Conservation (phyloP, 1,284 basidiomycete genomes). For the Lignosus rhinocerotis region DNA sequence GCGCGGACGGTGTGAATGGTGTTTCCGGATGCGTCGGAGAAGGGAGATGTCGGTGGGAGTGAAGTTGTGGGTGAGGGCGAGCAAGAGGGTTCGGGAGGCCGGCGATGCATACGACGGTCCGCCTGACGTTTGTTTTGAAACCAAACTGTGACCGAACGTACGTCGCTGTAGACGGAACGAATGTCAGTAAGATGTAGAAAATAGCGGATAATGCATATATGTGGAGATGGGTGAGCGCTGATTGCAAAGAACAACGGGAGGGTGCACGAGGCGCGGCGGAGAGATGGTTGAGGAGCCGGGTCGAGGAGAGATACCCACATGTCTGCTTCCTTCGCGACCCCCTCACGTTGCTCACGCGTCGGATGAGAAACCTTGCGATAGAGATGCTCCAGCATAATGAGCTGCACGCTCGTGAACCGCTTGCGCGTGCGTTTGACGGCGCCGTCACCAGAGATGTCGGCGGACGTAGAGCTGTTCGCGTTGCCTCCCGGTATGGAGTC, state of each 20-base stretch:
- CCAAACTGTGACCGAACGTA: slow-evolving; percentile 79
- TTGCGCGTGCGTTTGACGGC: slow-evolving; percentile 57
- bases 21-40: slow-evolving; percentile 31
- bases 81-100: slow-evolving; percentile 39
- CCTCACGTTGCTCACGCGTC: slow-evolving; percentile 68
- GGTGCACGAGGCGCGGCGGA: not conserved
- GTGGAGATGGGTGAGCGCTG: not conserved
- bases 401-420: slow-evolving; percentile 66
- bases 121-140: slow-evolving; percentile 82
- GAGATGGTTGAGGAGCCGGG: slow-evolving; percentile 9
- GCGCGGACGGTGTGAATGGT: slow-evolving; percentile 31
- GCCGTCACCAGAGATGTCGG: slow-evolving; percentile 12
- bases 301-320: slow-evolving; percentile 62
- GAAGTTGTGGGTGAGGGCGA: slow-evolving; percentile 39
- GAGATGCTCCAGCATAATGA: slow-evolving; percentile 70
- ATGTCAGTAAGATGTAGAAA: not conserved
- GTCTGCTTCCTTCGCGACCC: slow-evolving; percentile 54
- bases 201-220: not conserved
- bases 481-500: slow-evolving; percentile 24
- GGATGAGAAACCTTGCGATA: slow-evolving; percentile 72
- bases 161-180: slow-evolving; percentile 49
- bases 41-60: slow-evolving; percentile 22
- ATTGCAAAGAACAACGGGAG: not conserved
- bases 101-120: slow-evolving; percentile 61
- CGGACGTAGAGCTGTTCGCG: slow-evolving; percentile 13